Base-by-base conservation (phyloP, 805 yeast species). In the Metschnikowia similis region DNA sequence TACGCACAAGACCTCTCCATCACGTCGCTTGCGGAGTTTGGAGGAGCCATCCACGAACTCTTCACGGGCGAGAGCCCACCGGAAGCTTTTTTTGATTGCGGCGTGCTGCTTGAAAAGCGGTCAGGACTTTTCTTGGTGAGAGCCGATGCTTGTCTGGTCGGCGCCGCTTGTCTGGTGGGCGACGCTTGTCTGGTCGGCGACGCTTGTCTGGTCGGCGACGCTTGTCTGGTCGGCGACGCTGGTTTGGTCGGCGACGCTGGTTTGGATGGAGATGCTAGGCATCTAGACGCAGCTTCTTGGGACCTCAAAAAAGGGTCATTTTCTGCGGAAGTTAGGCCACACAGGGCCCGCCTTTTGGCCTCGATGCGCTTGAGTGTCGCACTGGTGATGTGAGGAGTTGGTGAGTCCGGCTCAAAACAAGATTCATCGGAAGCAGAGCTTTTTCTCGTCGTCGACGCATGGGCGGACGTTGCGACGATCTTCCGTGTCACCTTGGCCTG, bases 361-460 rank as follows among this genome's bases (percentile, higher is more conserved):
- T 68, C 74, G 3, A 69, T 57, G 38, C 75, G 54, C 42, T 63
- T 68, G 29, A 69, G 53, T 1, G 74, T 70, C 8, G 74, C 74
- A 8, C 56, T 48, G 4, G 69, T 56, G 34, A 67, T 48, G 16
- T 59, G 56, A 2, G 71, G 70, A 0, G 67, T 57, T 3, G 58
- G 57, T 13, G 53, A 48, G 10, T 49, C 54, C 13, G 53, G 54
- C 14, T 53, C 50, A 26, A 11, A 21, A 13, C 17, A 21, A 7
- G 21, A 14, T 6, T 39, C 42, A 9, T 28, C 42, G 8, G 41
- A 38, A 8, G 17, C 41, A 16, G 42, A 39, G 10, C 34, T n/a
- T 39, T 39, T 39, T 21, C 42, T 21, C 31, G 11, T 47, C 11
- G 8, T 37, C 8, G 27, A 16, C 17, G 16, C n/a, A 3, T 38